Evolutionary conservation across 331 rosid species (phyloP).

Genomic region (Pyrus hybrid): DNA sequence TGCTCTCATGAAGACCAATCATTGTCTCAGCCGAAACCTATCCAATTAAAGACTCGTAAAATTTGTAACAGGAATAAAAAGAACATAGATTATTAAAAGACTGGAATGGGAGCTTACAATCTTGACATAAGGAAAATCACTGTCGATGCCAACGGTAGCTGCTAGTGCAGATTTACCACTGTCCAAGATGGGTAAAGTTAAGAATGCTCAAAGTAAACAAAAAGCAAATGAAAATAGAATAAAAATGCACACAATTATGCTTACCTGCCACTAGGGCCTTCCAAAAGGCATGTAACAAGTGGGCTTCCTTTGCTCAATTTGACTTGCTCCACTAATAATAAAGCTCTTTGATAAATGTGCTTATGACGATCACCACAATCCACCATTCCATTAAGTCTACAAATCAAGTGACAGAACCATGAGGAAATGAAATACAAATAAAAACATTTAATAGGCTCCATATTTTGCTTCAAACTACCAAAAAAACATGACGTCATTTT

Average conservation of each 20-base stretch:
- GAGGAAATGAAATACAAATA: background rate
- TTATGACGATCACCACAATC: constrained; percentile 83
- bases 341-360: constrained; percentile 73
- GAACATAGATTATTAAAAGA: constrained; percentile 2
- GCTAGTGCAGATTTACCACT: constrained; percentile 95
- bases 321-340: constrained; percentile 90
- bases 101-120: constrained; percentile 54
- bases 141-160: constrained; percentile 92
- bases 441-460: background rate
- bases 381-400: constrained; percentile 79
- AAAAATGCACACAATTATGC: background rate
- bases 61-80: constrained; percentile 1
- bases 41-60: constrained; percentile 9
- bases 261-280: constrained; percentile 94
- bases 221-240: constrained; percentile 8
- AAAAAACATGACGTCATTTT: background rate
- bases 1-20: constrained; percentile 94
- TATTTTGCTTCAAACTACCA: background rate
- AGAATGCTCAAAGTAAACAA: constrained; percentile 14
- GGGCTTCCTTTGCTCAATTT: constrained; percentile 95
- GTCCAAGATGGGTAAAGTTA: constrained; percentile 27
- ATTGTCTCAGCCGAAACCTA: constrained; percentile 88
- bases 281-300: constrained; percentile 85
- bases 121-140: constrained; percentile 97
- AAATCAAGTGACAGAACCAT: constrained; percentile 15